Evolutionary conservation across 2,329 filamentous ascomycete genomes (phyloP).

Genomic region (Scolecobasidium constrictum): DNA sequence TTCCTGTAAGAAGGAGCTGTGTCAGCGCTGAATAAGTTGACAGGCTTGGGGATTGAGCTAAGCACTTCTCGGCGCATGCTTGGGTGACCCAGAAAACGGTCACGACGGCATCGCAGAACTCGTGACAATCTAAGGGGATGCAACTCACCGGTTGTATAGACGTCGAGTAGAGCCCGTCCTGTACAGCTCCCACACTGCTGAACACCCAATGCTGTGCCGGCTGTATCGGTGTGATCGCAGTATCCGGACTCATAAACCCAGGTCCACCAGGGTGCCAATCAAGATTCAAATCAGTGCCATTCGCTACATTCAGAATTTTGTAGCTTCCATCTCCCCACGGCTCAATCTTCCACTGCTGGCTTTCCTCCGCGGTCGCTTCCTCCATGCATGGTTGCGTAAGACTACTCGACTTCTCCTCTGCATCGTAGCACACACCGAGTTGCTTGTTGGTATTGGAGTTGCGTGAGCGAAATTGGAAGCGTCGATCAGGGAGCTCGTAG

Average conservation of each 20-base stretch:
- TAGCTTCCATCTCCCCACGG: slow-evolving; percentile 6
- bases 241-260: background rate
- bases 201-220: slow-evolving; percentile 7
- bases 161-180: slow-evolving; percentile 5
- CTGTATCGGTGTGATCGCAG: background rate
- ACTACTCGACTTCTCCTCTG: background rate
- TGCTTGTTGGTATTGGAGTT: slow-evolving; percentile 4
- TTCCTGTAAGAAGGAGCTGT: too few relatives aligned
- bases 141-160: slow-evolving; percentile 6
- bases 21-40: too few relatives aligned
- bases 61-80: too few relatives aligned
- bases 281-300: slow-evolving; percentile 2
- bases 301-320: slow-evolving; percentile 3
- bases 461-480: background rate
- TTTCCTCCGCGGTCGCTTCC: slow-evolving; percentile 1
- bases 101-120: too few relatives aligned
- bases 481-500: slow-evolving; percentile 1
- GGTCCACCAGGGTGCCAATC: slow-evolving; percentile 1
- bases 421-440: slow-evolving; percentile 7
- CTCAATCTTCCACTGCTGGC: slow-evolving; percentile 6
- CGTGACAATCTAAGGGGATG: too few relatives aligned
- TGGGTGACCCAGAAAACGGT: too few relatives aligned
- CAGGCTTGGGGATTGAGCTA: too few relatives aligned
- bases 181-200: background rate
- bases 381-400: slow-evolving; percentile 6